Base-by-base conservation (phyloP, 768 basidiomycete species). In the Podaxis carcinomalis region DNA sequence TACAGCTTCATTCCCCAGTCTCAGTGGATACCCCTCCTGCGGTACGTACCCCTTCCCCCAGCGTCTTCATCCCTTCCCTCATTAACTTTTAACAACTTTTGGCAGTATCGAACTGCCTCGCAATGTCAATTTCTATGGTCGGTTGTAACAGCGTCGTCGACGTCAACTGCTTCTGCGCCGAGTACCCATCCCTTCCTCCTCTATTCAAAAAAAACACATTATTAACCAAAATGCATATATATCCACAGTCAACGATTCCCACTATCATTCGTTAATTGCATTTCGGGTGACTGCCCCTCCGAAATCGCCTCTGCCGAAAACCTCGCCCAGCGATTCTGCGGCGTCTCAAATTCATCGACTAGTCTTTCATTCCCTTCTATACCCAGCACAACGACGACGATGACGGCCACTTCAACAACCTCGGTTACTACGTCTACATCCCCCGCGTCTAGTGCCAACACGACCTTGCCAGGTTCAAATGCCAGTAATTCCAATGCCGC, bases 291-390 rank as follows among this genome's bases (percentile, higher is more conserved):
- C 23, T 83, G 82, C 67, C 63, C 76, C 4, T 51, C 66, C 42
- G 74, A 78, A 51, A 64, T 83, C 1, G 27, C 68, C 14, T 66
- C 74, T 3, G 75, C 78, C 4, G 80, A 84, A 69, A 64, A 61
- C 14, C 73, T 84, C 35, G 77, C 81, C 1, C 75, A 81, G 62
- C 72, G 74, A 63, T 83, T 83, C 67, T 84, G 83, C 66, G 72
- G 76, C 19, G 49, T 77, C 53, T 76, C 77, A 6, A 71, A 69
- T 27, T 58, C 71, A 10, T 72, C 71, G 27, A 70, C 74, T 4
- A 70, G 74, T 1, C 68, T 80, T 42, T 64, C 73, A 1, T 80
- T 79, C 67, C 73, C 76, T 11, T 39, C 73, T 14, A 64, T 73
- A 1, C 65, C 71, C 9, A 32, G 32, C 9, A 50, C 68, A 1